Evolutionary conservation across 108 stramenopile species (phyloP), one percentile per base, ranked within the genome.

Genomic region (Skeletonema costatum): DNA sequence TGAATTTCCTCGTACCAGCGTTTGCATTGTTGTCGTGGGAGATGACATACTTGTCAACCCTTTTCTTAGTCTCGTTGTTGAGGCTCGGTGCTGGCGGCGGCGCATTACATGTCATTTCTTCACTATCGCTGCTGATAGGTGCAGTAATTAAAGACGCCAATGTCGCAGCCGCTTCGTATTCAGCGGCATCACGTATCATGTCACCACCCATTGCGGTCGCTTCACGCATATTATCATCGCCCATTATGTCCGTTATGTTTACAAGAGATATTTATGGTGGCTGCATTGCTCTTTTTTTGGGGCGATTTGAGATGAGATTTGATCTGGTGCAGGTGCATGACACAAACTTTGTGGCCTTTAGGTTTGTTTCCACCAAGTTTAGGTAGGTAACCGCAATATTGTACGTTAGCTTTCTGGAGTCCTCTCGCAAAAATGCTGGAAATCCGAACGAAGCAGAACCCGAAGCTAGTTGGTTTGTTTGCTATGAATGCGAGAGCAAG

Each of bases 1-100:
- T 70, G n/a, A 77, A 77, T 21, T 69, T 77, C 4, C 76, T 66
- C 10, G 68, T 69, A 3, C 32, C 44, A n/a, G 1, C 12, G 39
- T 11, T n/a, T 46, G 44, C 16, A 4, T 16, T n/a, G 0, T 46
- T 46, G 16, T 46, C 44, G 44, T 46, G 14, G 44, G 44, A 46
- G 44, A 46, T 46, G 44, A 46, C 41, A 12, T 13, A 46, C 16
- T 4, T n/a, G 3, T 5, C 44, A n/a, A 46, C 16, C 14, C 2
- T 3, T 46, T n/a, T 46, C 44, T 16, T n/a, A 16, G 16, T n/a
- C 44, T 46, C 44, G 0, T n/a, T 46, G 14, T n/a, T 12, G 12
- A 9, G 44, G 16, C 44, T 46, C 10, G 11, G 16, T n/a, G 16
- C 1, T 46, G 16, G 16, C 10, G 12, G 10, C 39, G 39, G 39